Base-by-base conservation (phyloP, 306 rosid species). In the Oemleria cerasiformis region DNA sequence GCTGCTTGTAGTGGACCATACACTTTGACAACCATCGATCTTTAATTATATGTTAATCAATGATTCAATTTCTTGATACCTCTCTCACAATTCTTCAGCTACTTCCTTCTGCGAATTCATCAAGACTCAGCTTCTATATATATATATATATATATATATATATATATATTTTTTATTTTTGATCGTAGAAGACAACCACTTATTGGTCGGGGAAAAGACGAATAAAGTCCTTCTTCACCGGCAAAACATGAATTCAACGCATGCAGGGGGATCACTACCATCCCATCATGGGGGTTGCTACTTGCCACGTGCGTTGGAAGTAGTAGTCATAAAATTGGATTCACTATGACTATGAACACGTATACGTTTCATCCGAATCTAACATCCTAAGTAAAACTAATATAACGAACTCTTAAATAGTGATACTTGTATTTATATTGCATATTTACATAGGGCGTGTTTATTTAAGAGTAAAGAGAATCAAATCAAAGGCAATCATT, bases 1-100 rank as follows among this genome's bases (percentile, higher is more conserved):
- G 85, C 92, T 65, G 90, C 67, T 39, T 11, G 56, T 1, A 49
- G 9, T 38, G 82, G 34, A 14, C 87, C 90, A 47, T 82, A 87
- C 0, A 91, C 91, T 76, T 87, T 91, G 67, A 88, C 87, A 7
- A 57, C 92, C 97, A 87, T 91, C 69, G n/a, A n/a, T n/a, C 77
- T 56, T 6, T 53, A 30, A 30, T 30, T 30, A 30, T 30, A 30
- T 30, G 36, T 4, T 30, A 30, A 30, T 25, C 3, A 30, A 30
- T 30, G n/a, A n/a, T 30, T 4, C 36, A 30, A 30, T 19, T 9
- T 53, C 8, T 3, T 45, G 14, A 45, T 45, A 45, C 10, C 13
- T 45, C 50, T 12, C 14, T 45, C 50, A 45, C 50, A 30, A 30
- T 30, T 30, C 36, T 30, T 30, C 36, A 30, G 3, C 3, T 30